These are phyloP conservation scores for Leccinum variicolor DNA, from an alignment of 768 basidiomycete species.

Conservation along the genomic window DNA sequence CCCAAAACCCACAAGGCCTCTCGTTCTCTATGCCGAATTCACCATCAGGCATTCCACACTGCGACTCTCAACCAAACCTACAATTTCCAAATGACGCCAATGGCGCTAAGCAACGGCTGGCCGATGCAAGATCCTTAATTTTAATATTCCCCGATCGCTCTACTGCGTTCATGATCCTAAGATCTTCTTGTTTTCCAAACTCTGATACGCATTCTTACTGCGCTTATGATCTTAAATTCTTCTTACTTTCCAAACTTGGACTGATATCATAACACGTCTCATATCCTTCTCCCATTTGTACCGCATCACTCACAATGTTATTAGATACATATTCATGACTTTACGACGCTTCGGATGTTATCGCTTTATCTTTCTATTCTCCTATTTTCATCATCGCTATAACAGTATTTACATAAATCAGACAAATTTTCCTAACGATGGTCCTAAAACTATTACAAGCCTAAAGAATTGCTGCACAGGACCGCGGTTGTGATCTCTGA, in stretches of 20 bases:
- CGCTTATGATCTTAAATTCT: too few species aligned
- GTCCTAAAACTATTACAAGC: too few species aligned
- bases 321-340: not conserved
- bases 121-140: not conserved
- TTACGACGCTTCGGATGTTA: not conserved
- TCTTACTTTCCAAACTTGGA: not conserved
- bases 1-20: not conserved
- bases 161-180: not conserved
- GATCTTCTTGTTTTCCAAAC: not conserved
- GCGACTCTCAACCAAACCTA: not conserved
- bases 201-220: not conserved
- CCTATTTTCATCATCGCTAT: too few species aligned
- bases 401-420: too few species aligned
- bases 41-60: not conserved
- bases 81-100: not conserved
- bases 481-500: too few species aligned
- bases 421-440: too few species aligned
- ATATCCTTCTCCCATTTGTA: not conserved
- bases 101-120: not conserved
- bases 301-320: not conserved
- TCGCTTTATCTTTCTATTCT: not conserved
- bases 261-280: not conserved
- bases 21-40: not conserved
- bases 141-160: not conserved
- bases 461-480: too few species aligned